Evolutionary conservation across 2,329 filamentous ascomycete species (phyloP).

Genomic region (Hypocreales sp.): DNA sequence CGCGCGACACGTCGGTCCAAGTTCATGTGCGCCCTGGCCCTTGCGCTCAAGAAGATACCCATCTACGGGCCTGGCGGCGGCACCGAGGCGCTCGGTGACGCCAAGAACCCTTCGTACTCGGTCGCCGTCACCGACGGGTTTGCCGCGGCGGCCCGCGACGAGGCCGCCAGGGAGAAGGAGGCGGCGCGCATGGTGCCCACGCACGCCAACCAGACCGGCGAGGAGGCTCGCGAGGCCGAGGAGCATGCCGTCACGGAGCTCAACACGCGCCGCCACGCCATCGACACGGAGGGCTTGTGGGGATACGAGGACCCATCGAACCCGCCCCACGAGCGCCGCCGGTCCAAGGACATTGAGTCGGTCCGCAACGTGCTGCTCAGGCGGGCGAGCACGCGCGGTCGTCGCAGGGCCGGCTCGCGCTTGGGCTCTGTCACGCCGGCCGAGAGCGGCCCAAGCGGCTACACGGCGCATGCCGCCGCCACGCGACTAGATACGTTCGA

Average conservation of each 20-base stretch:
- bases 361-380: constrained; percentile 20
- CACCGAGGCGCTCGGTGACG: constrained; percentile 41
- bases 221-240: constrained; percentile 20
- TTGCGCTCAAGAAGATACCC: constrained; percentile 74
- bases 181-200: constrained; percentile 48
- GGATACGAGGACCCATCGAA: no score
- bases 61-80: constrained; percentile 72
- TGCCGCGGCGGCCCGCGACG: constrained; percentile 47
- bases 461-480: constrained; percentile 13
- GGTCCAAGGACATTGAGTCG: constrained; percentile 22
- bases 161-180: constrained; percentile 44
- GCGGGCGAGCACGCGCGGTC: constrained; percentile 30
- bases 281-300: constrained; percentile 10
- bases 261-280: constrained; percentile 20
- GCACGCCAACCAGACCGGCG: constrained; percentile 11
- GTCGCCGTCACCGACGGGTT: constrained; percentile 58
- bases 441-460: constrained; percentile 9
- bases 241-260: constrained; percentile 27
- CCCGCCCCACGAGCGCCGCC: no score
- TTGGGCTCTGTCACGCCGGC: constrained; percentile 18
- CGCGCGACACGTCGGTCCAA: constrained; percentile 74
- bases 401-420: constrained; percentile 31
- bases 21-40: constrained; percentile 87
- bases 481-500: constrained; percentile 22
- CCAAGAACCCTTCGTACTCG: constrained; percentile 66